Percentiles rank a stretch among this genome's conserved stretches.
Evolutionary conservation across 2,329 filamentous ascomycete species (phyloP).

Genomic region (Phyllosticta citrichinensis): DNA sequence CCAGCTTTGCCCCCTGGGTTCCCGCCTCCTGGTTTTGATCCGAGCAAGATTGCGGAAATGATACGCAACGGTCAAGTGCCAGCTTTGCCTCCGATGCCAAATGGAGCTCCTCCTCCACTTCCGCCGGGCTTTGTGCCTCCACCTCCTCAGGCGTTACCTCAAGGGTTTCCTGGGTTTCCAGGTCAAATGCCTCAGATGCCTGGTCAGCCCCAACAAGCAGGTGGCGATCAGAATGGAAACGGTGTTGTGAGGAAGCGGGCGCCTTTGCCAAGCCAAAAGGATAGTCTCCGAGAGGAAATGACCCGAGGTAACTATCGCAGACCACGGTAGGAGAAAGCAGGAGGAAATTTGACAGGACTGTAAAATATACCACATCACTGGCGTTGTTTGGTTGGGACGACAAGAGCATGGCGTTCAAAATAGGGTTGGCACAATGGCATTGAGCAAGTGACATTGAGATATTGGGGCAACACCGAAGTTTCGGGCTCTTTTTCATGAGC

Average conservation of each 20-base stretch:
- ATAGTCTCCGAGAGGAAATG: slow-evolving; percentile 71
- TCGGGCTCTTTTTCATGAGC: too few species aligned
- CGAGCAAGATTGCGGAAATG: slow-evolving; percentile 24
- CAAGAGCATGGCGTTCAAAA: not conserved
- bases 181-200: not conserved
- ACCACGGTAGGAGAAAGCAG: slow-evolving; percentile 20
- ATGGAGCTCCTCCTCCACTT: slow-evolving; percentile 17
- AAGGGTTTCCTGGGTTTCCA: slow-evolving; percentile 22
- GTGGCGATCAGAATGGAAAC: slow-evolving; percentile 5
- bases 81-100: slow-evolving; percentile 23
- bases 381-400: not conserved
- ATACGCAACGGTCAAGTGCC: slow-evolving; percentile 26
- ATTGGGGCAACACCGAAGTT: too few species aligned
- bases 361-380: not conserved
- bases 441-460: not conserved
- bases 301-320: slow-evolving; percentile 43
- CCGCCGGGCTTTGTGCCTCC: slow-evolving; percentile 16
- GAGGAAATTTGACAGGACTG: not conserved
- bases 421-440: not conserved
- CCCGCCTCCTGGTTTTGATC: slow-evolving; percentile 17
- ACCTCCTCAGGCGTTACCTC: slow-evolving; percentile 18
- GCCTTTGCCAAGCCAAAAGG: slow-evolving; percentile 73
- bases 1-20: slow-evolving; percentile 14
- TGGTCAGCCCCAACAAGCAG: not conserved
- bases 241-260: slow-evolving; percentile 46